A percentile compares a stretch with the other conserved stretches of the same genome.
These are phyloP conservation scores for Neodidymelliopsis sp. DNA, from an alignment of 2,329 filamentous ascomycete species.

Conservation along the genomic window DNA sequence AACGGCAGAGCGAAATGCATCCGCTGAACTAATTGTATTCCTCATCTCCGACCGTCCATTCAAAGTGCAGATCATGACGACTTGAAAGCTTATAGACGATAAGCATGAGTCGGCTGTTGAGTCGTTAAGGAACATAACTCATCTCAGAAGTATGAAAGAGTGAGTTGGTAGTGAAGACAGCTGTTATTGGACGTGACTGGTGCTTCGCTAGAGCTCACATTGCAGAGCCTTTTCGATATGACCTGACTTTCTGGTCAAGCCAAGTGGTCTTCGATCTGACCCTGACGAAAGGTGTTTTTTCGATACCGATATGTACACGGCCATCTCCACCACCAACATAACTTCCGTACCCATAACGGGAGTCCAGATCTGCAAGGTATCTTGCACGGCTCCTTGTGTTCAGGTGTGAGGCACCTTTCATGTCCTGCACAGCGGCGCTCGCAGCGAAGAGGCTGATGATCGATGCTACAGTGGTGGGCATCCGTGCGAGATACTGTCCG, in stretches of 20 bases:
- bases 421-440: slow-evolving; percentile 54
- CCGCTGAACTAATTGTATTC: not conserved
- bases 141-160: not conserved
- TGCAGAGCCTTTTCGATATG: slow-evolving; percentile 14
- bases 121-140: no score
- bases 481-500: slow-evolving; percentile 55
- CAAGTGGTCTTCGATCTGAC: slow-evolving; percentile 24
- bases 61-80: not conserved
- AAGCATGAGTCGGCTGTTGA: no score
- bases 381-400: slow-evolving; percentile 22
- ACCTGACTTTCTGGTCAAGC: slow-evolving; percentile 21
- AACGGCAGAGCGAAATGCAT: not conserved
- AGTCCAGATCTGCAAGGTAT: slow-evolving; percentile 25
- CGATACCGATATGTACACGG: slow-evolving; percentile 59
- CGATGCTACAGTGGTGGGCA: slow-evolving; percentile 62
- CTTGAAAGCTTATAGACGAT: no score
- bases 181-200: not conserved
- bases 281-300: slow-evolving; percentile 53
- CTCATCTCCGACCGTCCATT: slow-evolving; percentile 5
- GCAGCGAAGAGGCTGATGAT: slow-evolving; percentile 58
- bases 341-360: slow-evolving; percentile 58
- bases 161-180: not conserved
- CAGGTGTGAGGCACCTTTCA: slow-evolving; percentile 32
- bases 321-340: slow-evolving; percentile 58
- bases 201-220: not conserved